Conservation (phyloP, 371 early-diverging fungal genomes). For the Mucor irregularis region DNA sequence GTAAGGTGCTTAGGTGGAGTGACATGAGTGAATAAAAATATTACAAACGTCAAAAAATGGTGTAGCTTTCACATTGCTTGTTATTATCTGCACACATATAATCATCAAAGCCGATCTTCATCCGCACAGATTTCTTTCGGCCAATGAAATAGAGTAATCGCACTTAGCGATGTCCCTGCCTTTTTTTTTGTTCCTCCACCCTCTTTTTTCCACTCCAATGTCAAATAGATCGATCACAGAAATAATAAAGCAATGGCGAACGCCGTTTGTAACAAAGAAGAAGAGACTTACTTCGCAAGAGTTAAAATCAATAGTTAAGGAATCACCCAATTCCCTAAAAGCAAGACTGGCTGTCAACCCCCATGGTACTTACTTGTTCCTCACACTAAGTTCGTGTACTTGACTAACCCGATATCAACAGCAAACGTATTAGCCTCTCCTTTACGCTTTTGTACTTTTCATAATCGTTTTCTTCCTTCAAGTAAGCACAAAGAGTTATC, state of each 20-base stretch:
- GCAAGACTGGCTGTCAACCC: constrained; percentile 16
- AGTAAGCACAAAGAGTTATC: no score
- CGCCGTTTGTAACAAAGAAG: neutral
- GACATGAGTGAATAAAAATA: no score
- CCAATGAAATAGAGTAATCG: no score
- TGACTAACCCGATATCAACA: neutral
- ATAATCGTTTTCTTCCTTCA: constrained; percentile 16
- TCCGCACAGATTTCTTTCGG: no score
- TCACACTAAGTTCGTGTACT: neutral
- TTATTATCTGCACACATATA: no score
- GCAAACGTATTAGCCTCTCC: constrained; percentile 25
- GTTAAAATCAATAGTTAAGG: neutral
- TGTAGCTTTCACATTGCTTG: no score
- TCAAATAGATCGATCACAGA: constrained; percentile 10
- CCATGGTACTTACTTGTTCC: constrained; percentile 13
- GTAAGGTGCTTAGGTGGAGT: no score
- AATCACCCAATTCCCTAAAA: constrained; percentile 5
- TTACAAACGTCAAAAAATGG: no score
- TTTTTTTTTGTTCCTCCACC: no score
- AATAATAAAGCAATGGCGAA: constrained; percentile 14
- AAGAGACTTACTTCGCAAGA: neutral
- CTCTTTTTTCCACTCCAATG: neutral
- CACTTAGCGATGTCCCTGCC: no score
- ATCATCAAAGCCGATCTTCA: no score
- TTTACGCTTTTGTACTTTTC: constrained; percentile 13